phyloP scores from a whole-genome alignment of 805 yeast species.

The Pichia cephalocereana region DNA sequence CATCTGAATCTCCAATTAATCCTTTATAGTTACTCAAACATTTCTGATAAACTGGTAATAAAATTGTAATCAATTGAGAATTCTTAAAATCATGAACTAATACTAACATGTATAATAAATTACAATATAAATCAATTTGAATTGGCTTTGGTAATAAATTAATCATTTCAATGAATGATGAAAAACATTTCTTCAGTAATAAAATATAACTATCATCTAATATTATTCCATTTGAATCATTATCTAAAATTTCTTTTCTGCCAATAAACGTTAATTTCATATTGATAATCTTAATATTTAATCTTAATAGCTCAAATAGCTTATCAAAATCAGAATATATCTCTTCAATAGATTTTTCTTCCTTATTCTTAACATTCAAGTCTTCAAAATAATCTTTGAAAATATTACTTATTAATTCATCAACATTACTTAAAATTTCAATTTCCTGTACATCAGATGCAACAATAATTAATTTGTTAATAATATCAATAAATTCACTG shows the following conservation, averaged over 20 bases:
- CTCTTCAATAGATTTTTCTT: slow-evolving; percentile 27
- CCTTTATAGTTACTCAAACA: slow-evolving; percentile 26
- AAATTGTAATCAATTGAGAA: slow-evolving; percentile 37
- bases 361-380: not conserved
- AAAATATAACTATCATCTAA: slow-evolving; percentile 27
- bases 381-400: slow-evolving; percentile 41
- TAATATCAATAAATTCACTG: slow-evolving; percentile 63
- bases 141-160: slow-evolving; percentile 59
- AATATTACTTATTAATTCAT: slow-evolving; percentile 35
- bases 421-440: slow-evolving; percentile 28
- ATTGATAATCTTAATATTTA: slow-evolving; percentile 55
- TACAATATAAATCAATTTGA: slow-evolving; percentile 60
- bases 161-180: slow-evolving; percentile 52
- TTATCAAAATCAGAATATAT: slow-evolving; percentile 59
- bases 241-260: slow-evolving; percentile 29
- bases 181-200: slow-evolving; percentile 40
- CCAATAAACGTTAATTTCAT: slow-evolving; percentile 51
- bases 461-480: slow-evolving; percentile 61
- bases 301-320: slow-evolving; percentile 69
- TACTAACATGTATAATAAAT: slow-evolving; percentile 56
- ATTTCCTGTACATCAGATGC: slow-evolving; percentile 33
- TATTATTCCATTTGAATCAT: slow-evolving; percentile 15
- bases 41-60: slow-evolving; percentile 43
- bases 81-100: slow-evolving; percentile 39
- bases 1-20: slow-evolving; percentile 6